Evolutionary conservation across 1,284 basidiomycete species (phyloP).

Genomic region (Entoloma clypeatum): DNA sequence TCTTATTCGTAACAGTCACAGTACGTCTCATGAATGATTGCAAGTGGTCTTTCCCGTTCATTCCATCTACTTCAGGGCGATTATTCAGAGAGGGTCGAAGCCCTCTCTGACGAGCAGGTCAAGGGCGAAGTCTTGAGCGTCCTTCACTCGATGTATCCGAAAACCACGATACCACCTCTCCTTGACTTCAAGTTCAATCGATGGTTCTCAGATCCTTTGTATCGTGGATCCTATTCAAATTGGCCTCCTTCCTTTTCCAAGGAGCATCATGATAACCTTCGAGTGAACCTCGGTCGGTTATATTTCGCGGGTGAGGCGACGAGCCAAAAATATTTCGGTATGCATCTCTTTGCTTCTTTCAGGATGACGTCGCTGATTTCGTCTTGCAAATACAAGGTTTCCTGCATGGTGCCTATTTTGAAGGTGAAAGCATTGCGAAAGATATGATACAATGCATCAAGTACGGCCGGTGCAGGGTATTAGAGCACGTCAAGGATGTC

Average conservation of each 20-base stretch:
- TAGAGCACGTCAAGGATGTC: constrained; percentile 15
- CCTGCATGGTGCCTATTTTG: constrained; percentile 45
- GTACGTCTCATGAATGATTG: no score
- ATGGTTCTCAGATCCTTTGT: constrained; percentile 57
- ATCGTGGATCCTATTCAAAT: constrained; percentile 65
- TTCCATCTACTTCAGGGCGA: constrained; percentile 41
- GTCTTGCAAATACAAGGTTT: constrained; percentile 30
- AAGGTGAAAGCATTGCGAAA: constrained; percentile 34
- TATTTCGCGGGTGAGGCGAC: constrained; percentile 68
- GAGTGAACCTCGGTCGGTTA: constrained; percentile 51
- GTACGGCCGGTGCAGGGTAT: constrained; percentile 24
- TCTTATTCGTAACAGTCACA: constrained; percentile 66
- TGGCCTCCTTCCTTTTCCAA: constrained; percentile 59
- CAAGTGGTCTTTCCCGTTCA: constrained; percentile 19
- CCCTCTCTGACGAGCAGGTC: constrained; percentile 44
- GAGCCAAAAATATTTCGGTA: constrained; percentile 55
- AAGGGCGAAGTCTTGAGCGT: constrained; percentile 52
- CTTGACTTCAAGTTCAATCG: constrained; percentile 51
- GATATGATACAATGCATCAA: constrained; percentile 38
- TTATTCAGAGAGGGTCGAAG: constrained; percentile 54
- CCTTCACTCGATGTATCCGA: constrained; percentile 54
- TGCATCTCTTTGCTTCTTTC: constrained; percentile 15
- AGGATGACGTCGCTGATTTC: neutral
- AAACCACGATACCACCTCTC: constrained; percentile 49
- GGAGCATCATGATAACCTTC: constrained; percentile 52